These are phyloP conservation scores for Pisolithus orientalis DNA, from an alignment of 768 basidiomycete genomes.

Conservation along the genomic window DNA sequence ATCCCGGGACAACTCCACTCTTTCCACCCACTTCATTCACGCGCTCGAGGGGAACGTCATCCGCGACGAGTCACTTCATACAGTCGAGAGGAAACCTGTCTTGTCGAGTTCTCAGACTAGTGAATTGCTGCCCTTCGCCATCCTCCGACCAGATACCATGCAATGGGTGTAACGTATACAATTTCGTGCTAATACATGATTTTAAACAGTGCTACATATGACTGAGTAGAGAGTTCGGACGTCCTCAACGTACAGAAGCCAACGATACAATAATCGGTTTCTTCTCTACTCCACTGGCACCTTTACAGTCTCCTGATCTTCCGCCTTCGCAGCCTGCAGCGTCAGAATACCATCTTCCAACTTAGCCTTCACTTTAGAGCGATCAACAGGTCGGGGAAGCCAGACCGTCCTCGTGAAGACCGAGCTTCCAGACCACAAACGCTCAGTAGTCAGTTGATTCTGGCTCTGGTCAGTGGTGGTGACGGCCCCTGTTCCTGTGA, in stretches of 20 bases:
- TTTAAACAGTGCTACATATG: neutral
- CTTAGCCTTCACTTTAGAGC: conserved; percentile 52
- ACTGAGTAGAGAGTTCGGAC: neutral
- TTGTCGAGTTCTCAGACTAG: no score
- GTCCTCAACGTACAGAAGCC: no score
- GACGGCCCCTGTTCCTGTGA: conserved; percentile 10
- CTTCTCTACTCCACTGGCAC: conserved; percentile 33
- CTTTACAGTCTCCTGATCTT: conserved; percentile 49
- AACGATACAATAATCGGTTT: neutral
- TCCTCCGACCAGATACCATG: no score
- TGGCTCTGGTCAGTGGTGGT: conserved; percentile 17
- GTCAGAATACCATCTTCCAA: conserved; percentile 66
- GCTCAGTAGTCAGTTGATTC: conserved; percentile 53
- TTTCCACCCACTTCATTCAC: no score
- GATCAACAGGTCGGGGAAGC: conserved; percentile 60
- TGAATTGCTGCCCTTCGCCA: no score
- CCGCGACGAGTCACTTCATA: no score
- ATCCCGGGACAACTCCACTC: no score
- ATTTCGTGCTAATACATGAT: no score
- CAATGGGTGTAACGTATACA: no score
- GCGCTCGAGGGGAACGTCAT: no score
- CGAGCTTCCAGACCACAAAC: conserved; percentile 48
- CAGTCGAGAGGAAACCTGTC: no score
- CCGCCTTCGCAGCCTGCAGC: conserved; percentile 51
- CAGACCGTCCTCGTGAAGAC: conserved; percentile 66